Percentiles rank a stretch among this genome's conserved stretches.
phyloP scores from a whole-genome alignment of 164 flowering plant species.

The Amborella trichopoda region DNA sequence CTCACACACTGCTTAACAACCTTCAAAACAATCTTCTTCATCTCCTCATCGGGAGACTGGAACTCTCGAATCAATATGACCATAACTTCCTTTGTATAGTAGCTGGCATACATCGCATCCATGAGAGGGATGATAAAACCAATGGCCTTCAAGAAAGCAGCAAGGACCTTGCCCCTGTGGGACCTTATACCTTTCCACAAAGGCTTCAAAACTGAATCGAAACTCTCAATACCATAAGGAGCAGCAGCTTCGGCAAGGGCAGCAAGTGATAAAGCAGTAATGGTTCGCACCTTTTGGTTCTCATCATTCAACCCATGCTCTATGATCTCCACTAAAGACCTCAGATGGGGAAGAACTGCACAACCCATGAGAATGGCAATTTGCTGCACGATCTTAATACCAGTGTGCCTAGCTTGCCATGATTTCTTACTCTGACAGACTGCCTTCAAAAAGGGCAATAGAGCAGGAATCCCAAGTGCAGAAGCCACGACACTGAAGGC shows the following conservation, averaged over 20 bases:
- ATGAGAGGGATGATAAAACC: slow-evolving; percentile 98
- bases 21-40: slow-evolving; percentile 96
- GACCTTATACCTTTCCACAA: slow-evolving; percentile 97
- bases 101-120: slow-evolving; percentile 95
- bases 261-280: slow-evolving; percentile 88
- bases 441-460: slow-evolving; percentile 88
- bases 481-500: slow-evolving; percentile 99
- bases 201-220: slow-evolving; percentile 96
- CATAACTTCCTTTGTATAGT: slow-evolving; percentile 97
- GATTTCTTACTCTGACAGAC: slow-evolving; percentile 99
- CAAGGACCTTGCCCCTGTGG: slow-evolving; percentile 98
- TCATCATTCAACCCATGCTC: slow-evolving; percentile 95
- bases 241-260: slow-evolving; percentile 99
- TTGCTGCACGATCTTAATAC: slow-evolving; percentile 95
- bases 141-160: slow-evolving; percentile 93
- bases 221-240: slow-evolving; percentile 97
- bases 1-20: slow-evolving; percentile 99
- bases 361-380: slow-evolving; percentile 97
- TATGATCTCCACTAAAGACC: slow-evolving; percentile 90
- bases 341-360: slow-evolving; percentile 91
- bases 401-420: slow-evolving; percentile 99
- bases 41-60: slow-evolving; percentile 99
- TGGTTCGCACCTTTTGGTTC: slow-evolving; percentile 95
- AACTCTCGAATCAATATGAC: slow-evolving; percentile 85
- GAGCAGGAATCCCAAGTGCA: slow-evolving; percentile 93